A percentile compares a stretch with the other conserved stretches of the same genome.
Conservation (phyloP, 352 stramenopile genomes). For the Phytopythium kandeliae region DNA sequence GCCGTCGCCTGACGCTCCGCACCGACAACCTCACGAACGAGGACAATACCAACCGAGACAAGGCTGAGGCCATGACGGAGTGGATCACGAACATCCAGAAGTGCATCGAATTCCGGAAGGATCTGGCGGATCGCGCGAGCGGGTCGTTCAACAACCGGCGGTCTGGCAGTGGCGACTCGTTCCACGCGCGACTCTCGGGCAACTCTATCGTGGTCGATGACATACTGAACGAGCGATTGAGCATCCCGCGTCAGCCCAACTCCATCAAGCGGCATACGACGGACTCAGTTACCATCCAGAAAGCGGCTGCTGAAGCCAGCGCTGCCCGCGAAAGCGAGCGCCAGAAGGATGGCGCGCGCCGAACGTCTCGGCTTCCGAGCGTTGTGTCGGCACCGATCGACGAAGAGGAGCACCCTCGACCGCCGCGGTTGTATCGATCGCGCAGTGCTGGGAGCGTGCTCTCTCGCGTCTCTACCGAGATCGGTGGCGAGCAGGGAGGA, state of each 20-base stretch:
- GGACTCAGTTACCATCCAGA: conserved; percentile 54
- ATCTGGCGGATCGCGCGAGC: conserved; percentile 11
- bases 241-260: conserved; percentile 21
- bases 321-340: conserved; percentile 34
- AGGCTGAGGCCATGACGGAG: conserved; percentile 26
- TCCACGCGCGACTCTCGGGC: conserved; percentile 32
- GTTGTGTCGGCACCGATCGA: conserved; percentile 19
- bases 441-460: conserved; percentile 68
- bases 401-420: conserved; percentile 17
- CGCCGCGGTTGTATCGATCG: conserved; percentile 34
- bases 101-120: conserved; percentile 24
- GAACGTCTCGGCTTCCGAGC: conserved; percentile 37
- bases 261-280: conserved; percentile 64
- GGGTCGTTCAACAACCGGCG: conserved; percentile 22
- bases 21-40: conserved; percentile 41
- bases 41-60: conserved; percentile 15
- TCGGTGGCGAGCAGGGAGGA: conserved; percentile 5
- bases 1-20: conserved; percentile 66
- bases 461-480: conserved; percentile 24
- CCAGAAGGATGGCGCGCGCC: conserved; percentile 28
- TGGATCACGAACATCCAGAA: conserved; percentile 64
- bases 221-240: conserved; percentile 22
- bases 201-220: conserved; percentile 36
- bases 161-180: conserved; percentile 26
- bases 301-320: conserved; percentile 46